A percentile compares a stretch with the other conserved stretches of the same genome.
Evolutionary conservation across 768 basidiomycete species (phyloP).

Genomic region (Cyathus striatus): DNA sequence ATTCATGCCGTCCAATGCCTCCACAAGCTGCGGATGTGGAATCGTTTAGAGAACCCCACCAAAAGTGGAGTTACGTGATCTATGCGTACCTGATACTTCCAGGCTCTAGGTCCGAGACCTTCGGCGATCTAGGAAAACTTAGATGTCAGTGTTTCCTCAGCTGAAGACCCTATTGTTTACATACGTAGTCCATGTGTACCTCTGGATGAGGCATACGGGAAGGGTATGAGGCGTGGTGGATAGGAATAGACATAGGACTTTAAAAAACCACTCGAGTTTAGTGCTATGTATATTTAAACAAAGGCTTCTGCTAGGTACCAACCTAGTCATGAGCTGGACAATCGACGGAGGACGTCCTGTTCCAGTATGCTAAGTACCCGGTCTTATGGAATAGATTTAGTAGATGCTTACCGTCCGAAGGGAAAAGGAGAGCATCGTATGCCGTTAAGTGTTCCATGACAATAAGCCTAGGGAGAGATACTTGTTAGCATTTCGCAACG

Average conservation of each 20-base stretch:
- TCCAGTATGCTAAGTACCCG: slow-evolving; percentile 3
- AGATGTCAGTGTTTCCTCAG: slow-evolving; percentile 7
- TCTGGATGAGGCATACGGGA: slow-evolving; percentile 78
- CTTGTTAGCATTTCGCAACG: no score
- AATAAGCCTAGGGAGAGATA: slow-evolving; percentile 12
- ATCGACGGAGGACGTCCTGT: slow-evolving; percentile 66
- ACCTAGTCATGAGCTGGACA: slow-evolving; percentile 74
- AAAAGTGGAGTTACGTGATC: background rate
- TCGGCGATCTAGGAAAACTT: slow-evolving; percentile 54
- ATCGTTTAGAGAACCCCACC: no score
- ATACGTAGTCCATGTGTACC: slow-evolving; percentile 76
- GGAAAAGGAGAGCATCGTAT: slow-evolving; percentile 74
- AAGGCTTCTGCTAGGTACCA: no score
- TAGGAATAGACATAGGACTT: slow-evolving; percentile 39
- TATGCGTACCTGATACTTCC: slow-evolving; percentile 65
- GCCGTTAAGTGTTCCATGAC: slow-evolving; percentile 60
- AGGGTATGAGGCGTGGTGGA: slow-evolving; percentile 41
- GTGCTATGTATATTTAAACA: no score
- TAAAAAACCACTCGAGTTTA: no score
- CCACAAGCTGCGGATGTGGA: slow-evolving; percentile 59
- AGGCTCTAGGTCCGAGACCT: slow-evolving; percentile 58
- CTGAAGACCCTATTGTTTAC: no score
- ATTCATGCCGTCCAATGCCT: slow-evolving; percentile 76
- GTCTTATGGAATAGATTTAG: background rate
- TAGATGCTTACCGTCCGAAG: slow-evolving; percentile 51